Conservation (phyloP, 345 rosid genomes). For the Raphanus sativus region DNA sequence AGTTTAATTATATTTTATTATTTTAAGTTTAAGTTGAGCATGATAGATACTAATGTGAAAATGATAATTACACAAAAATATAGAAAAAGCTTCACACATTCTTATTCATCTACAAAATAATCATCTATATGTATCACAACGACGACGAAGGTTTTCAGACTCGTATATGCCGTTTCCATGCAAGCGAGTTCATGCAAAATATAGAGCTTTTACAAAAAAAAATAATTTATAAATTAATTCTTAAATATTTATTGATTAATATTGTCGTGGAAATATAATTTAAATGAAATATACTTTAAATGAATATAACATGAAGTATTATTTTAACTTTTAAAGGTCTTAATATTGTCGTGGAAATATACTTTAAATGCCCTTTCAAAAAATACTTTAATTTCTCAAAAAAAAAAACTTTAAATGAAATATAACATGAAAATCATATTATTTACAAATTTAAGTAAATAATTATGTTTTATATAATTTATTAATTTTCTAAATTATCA, state of each 20-base stretch:
- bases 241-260: neutral
- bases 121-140: too few relatives aligned
- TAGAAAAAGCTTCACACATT: too few relatives aligned
- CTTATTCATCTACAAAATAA: too few relatives aligned
- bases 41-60: neutral
- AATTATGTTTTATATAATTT: too few relatives aligned
- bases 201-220: neutral
- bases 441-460: neutral
- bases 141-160: neutral
- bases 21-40: neutral
- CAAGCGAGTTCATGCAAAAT: neutral
- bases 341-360: neutral
- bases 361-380: neutral
- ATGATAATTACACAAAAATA: neutral
- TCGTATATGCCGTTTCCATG: neutral
- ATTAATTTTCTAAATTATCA: neutral
- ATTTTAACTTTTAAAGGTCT: too few relatives aligned
- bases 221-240: neutral
- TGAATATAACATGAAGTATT: neutral
- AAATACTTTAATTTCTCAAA: too few relatives aligned
- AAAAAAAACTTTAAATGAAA: neutral
- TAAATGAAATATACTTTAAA: neutral
- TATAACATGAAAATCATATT: neutral
- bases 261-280: neutral
- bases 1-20: neutral